These are phyloP conservation scores for Nicotiana paniculata DNA, from an alignment of 257 asterid species.

Conservation along the genomic window DNA sequence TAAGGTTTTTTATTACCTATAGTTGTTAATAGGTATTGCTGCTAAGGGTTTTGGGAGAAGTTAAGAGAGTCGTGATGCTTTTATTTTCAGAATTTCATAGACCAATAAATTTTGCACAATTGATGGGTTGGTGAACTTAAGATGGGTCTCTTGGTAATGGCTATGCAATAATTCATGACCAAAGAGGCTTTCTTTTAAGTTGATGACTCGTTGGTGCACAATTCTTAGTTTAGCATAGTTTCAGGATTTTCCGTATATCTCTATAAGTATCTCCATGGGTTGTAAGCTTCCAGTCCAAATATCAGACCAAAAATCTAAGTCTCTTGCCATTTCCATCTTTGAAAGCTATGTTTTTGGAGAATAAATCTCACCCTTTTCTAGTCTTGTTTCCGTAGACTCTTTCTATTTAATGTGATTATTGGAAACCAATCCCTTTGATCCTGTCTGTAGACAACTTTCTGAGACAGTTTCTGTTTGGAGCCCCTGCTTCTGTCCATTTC, in stretches of 20 bases:
- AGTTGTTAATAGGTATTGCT: not conserved
- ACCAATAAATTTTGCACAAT: not conserved
- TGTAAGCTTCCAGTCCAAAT: no score
- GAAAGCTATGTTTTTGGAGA: not conserved
- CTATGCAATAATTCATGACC: not conserved
- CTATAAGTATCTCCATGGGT: no score
- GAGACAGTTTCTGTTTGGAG: no score
- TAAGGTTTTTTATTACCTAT: not conserved
- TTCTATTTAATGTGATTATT: not conserved
- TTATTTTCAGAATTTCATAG: not conserved
- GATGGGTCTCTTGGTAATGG: not conserved
- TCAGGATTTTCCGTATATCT: no score
- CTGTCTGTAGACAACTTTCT: no score
- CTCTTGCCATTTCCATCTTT: not conserved
- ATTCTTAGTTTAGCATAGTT: no score
- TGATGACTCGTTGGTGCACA: no score
- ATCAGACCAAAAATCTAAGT: not conserved
- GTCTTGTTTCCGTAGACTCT: not conserved
- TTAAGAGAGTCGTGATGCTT: not conserved
- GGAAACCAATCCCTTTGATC: not conserved
- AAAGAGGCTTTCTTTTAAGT: not conserved
- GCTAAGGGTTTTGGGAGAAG: not conserved
- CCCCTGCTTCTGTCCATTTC: not conserved
- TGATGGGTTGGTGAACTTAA: not conserved
- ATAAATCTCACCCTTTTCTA: not conserved